Evolutionary conservation across 176 grass and related monocot genomes (phyloP), one percentile per base, ranked within the genome.

Genomic region (Eremochloa ophiuroides): DNA sequence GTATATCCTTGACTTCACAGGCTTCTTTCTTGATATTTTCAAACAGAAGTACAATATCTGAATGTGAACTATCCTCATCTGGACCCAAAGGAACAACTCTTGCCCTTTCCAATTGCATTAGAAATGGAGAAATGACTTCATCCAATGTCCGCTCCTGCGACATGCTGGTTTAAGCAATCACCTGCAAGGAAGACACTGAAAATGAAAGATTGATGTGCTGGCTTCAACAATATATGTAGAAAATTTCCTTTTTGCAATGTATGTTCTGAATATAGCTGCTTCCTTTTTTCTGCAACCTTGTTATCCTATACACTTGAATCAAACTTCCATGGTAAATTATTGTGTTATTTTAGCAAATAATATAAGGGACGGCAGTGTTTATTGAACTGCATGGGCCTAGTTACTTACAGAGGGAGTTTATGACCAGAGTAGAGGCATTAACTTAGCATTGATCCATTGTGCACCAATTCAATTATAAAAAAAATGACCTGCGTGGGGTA

Each of bases 51-150:
- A 18, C 22, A 66, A 81, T 61, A 6, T 87, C 85, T 39, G 51
- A 61, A 69, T 44, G 62, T 75, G 79, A 75, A 69, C 4, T 60
- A 6, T 69, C 48, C n/a, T 75, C 71, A 69, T 37, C 48, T 28
- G n/a, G 28, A 38, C 34, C 8, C 23, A 46, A 60, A 28, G 50
- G 44, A 61, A 60, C 48, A 75, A 1, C 7, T 48, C 48, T 81
- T 22, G 85, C 78, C 67, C 74, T 87, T 22, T 5, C 20, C 37
- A 87, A 10, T 12, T 81, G 78, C 78, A 87, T 81, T 12, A 81
- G 73, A 75, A 87, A 87, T 18, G 85, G 85, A 60, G 78, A 69
- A 20, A 81, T 7, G 4, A 87, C 85, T 68, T 87, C 85, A n/a
- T 87, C 78, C 62, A 81, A 8, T 5, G 50, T 38, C 50, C 48